Evolutionary conservation across 768 basidiomycete genomes (phyloP).

Genomic region (Suillus clintonianus): DNA sequence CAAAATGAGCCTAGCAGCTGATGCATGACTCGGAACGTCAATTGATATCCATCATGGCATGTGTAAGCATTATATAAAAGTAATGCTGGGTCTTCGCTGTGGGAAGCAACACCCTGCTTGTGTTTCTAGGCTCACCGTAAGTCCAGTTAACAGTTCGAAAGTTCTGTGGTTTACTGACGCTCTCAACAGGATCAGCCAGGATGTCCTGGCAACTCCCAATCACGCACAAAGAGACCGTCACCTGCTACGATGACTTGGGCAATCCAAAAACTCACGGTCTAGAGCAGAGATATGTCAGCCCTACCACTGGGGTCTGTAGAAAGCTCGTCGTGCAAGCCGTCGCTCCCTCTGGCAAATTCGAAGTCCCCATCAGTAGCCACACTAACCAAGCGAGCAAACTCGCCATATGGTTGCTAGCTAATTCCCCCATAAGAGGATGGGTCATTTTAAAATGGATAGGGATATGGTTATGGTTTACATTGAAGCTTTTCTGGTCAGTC

Average conservation of each 20-base stretch:
- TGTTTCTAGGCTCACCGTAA: not conserved
- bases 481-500: constrained; percentile 14
- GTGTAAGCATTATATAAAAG: not conserved
- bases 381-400: constrained; percentile 6
- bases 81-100: not conserved
- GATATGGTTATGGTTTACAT: constrained; percentile 9
- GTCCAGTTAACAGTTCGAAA: not conserved
- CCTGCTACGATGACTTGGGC: constrained; percentile 2
- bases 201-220: not conserved
- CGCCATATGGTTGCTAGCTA: constrained; percentile 15
- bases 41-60: not conserved
- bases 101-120: not conserved
- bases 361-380: constrained; percentile 7
- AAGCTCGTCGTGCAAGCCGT: constrained; percentile 16
- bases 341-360: not conserved
- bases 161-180: not conserved
- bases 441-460: constrained; percentile 8
- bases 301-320: constrained; percentile 16
- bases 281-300: constrained; percentile 19
- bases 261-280: constrained; percentile 4
- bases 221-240: not conserved
- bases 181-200: not conserved
- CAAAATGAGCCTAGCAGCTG: not conserved
- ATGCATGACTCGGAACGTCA: not conserved
- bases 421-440: not conserved